A percentile compares a stretch with the other conserved stretches of the same genome.
Evolutionary conservation across 495 filamentous ascomycete species (phyloP).

Genomic region (Rhypophila decipiens): DNA sequence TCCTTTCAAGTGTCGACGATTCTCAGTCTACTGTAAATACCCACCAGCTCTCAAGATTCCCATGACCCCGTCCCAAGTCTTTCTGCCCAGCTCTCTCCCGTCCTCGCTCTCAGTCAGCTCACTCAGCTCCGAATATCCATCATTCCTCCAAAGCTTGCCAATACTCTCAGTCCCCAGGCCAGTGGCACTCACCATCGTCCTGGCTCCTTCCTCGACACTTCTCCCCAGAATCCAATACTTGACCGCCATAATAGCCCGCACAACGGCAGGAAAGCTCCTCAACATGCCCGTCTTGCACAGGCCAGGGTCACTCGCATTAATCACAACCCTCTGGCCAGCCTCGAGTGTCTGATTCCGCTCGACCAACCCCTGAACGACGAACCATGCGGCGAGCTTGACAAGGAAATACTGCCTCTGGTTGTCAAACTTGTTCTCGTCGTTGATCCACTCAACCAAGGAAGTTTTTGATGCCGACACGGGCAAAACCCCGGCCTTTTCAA

Average conservation of each 20-base stretch:
- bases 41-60: too few relatives aligned
- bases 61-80: conserved; percentile 16
- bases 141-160: conserved; percentile 44
- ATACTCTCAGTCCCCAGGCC: conserved; percentile 42
- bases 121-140: conserved; percentile 11
- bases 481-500: conserved; percentile 1
- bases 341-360: background rate
- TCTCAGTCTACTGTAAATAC: too few relatives aligned
- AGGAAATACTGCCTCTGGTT: conserved; percentile 7
- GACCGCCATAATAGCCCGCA: conserved; percentile 25
- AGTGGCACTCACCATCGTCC: conserved; percentile 46
- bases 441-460: conserved; percentile 6
- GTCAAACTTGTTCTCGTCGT: conserved; percentile 5
- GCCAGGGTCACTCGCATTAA: conserved; percentile 23
- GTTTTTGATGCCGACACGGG: too few relatives aligned
- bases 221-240: conserved; percentile 38
- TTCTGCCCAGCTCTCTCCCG: conserved; percentile 2
- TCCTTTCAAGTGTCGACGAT: too few relatives aligned
- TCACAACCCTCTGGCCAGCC: conserved; percentile 9
- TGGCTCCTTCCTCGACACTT: conserved; percentile 43
- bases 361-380: conserved; percentile 13
- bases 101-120: too few relatives aligned
- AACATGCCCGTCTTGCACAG: conserved; percentile 23
- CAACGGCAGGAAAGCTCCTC: conserved; percentile 10
- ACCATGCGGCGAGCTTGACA: conserved; percentile 17